Evolutionary conservation across 129 eudicot species (phyloP).

Genomic region (Cynara cardunculus): DNA sequence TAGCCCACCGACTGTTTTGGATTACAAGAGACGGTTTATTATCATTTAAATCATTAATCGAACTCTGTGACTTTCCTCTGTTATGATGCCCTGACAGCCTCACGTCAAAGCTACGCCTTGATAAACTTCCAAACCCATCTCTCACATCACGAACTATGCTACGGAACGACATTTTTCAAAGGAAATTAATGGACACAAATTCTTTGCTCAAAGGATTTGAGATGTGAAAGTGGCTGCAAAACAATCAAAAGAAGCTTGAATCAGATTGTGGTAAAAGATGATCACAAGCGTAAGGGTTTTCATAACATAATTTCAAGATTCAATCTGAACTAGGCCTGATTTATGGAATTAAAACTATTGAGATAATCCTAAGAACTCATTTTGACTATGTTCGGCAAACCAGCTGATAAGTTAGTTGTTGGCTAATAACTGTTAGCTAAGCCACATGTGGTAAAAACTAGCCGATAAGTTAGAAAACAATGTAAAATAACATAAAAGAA

Average conservation of each 20-base stretch:
- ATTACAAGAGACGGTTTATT: conserved; percentile 52
- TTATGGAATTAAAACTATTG: not conserved
- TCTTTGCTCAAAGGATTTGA: conserved; percentile 4
- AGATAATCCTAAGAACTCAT: conserved; percentile 1
- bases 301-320: conserved; percentile 17
- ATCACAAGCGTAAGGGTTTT: not conserved
- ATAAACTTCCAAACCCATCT: conserved; percentile 84
- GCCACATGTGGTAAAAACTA: too few species aligned
- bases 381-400: not conserved
- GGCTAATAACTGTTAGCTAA: not conserved
- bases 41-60: conserved; percentile 58
- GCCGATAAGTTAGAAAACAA: not conserved
- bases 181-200: conserved; percentile 8
- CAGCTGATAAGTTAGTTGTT: not conserved
- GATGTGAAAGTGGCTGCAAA: conserved; percentile 41
- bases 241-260: conserved; percentile 6
- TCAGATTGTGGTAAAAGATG: conserved; percentile 12
- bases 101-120: conserved; percentile 72
- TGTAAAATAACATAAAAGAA: not conserved
- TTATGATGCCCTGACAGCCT: conserved; percentile 58
- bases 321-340: not conserved
- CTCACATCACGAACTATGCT: conserved; percentile 81
- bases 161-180: conserved; percentile 76
- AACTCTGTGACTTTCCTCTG: conserved; percentile 79
- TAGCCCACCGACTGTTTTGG: conserved; percentile 85